Percentiles rank a stretch among this genome's conserved stretches.
Conservation (phyloP, 1,139 yeast species). For the Debaryomyces psychrophilus region DNA sequence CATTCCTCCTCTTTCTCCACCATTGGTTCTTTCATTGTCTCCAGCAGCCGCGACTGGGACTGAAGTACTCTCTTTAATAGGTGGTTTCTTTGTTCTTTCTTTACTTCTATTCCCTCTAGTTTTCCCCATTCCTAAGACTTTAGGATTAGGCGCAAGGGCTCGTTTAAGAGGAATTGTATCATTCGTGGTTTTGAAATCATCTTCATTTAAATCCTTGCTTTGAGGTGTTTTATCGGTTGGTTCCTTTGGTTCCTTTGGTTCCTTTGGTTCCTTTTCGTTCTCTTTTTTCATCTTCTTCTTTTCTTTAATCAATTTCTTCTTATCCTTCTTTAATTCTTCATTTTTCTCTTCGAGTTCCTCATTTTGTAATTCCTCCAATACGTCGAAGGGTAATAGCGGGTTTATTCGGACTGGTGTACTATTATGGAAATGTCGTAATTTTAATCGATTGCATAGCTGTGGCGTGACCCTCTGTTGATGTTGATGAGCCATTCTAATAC, state of each 20-base stretch:
- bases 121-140: conserved; percentile 12
- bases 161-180: conserved; percentile 22
- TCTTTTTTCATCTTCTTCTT: conserved; percentile 20
- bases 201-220: conserved; percentile 5
- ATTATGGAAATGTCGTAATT: conserved; percentile 6
- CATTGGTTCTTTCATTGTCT: conserved; percentile 3
- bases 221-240: background rate
- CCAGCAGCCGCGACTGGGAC: background rate
- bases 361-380: conserved; percentile 32
- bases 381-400: conserved; percentile 37
- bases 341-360: conserved; percentile 36
- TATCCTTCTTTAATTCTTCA: conserved; percentile 28
- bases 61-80: background rate
- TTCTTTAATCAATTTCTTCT: conserved; percentile 27
- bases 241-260: conserved; percentile 12
- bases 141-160: conserved; percentile 17
- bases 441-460: conserved; percentile 1
- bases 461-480: background rate
- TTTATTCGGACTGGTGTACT: conserved; percentile 19
- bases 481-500: background rate
- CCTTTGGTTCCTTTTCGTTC: conserved; percentile 14
- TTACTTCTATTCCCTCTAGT: conserved; percentile 22
- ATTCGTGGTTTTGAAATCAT: conserved; percentile 14
- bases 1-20: conserved; percentile 12
- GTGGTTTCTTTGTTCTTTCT: conserved; percentile 26